Conservation (phyloP, 768 basidiomycete species). For the Suillus fuscotomentosus region DNA sequence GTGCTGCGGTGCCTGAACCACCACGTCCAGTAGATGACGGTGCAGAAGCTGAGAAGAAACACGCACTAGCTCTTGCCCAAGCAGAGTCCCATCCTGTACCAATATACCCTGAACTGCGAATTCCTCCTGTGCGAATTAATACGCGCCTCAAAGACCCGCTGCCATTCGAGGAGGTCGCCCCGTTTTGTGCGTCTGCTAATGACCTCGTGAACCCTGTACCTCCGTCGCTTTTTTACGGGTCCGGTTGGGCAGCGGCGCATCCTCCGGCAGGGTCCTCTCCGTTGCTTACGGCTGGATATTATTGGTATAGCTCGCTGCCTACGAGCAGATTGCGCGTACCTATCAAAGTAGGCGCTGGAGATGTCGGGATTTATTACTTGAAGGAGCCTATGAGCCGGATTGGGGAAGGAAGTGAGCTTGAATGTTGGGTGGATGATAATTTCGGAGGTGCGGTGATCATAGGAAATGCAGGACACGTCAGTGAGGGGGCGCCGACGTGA, state of each 20-base stretch:
- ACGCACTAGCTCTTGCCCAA: slow-evolving; percentile 6
- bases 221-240: slow-evolving; percentile 89
- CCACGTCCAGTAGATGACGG: slow-evolving; percentile 31
- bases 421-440: slow-evolving; percentile 99
- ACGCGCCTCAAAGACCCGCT: slow-evolving; percentile 52
- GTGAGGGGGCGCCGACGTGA: slow-evolving; percentile 63
- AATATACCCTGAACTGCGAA: slow-evolving; percentile 33
- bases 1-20: slow-evolving; percentile 53
- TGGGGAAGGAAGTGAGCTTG: slow-evolving; percentile 66
- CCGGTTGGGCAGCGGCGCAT: slow-evolving; percentile 85
- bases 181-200: slow-evolving; percentile 95
- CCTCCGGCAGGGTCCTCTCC: slow-evolving; percentile 48
- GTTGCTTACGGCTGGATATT: slow-evolving; percentile 69
- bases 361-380: slow-evolving; percentile 89
- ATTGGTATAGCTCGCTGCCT: slow-evolving; percentile 90
- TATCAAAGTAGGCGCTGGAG: slow-evolving; percentile 82
- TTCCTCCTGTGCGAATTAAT: slow-evolving; percentile 75
- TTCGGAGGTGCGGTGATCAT: slow-evolving; percentile 71
- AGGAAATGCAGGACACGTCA: slow-evolving; percentile 71
- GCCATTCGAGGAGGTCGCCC: slow-evolving; percentile 82
- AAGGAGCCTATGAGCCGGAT: slow-evolving; percentile 61
- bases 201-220: slow-evolving; percentile 97
- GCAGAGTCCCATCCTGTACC: slow-evolving; percentile 18
- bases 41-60: slow-evolving; percentile 29
- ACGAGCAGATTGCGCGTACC: slow-evolving; percentile 82